Percentiles rank a stretch among this genome's conserved stretches.
Conservation (phyloP, 768 basidiomycete species). For the Mycena galericulata region DNA sequence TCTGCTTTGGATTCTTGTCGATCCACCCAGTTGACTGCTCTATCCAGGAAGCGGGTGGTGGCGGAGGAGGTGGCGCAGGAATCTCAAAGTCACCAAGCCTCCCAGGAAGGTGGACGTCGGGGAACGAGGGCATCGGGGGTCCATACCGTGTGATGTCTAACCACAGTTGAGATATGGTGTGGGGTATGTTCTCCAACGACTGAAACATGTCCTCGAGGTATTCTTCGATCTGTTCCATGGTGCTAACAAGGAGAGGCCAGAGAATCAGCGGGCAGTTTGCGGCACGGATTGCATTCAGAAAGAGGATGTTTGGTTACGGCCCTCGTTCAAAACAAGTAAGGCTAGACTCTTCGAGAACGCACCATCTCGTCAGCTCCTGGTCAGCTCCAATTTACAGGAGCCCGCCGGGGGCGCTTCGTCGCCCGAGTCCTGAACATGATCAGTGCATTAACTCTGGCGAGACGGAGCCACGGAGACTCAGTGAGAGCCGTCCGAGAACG, state of each 20-base stretch:
- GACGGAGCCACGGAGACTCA: too few relatives aligned
- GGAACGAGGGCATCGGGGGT: conserved; percentile 69
- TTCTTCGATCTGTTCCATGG: conserved; percentile 77
- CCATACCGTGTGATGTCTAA: conserved; percentile 86
- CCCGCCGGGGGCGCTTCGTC: too few relatives aligned
- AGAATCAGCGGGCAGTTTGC: too few relatives aligned
- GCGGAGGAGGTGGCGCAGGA: conserved; percentile 73
- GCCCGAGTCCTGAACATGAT: too few relatives aligned
- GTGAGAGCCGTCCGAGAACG: too few relatives aligned
- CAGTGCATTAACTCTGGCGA: too few relatives aligned
- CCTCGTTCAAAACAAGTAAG: too few relatives aligned
- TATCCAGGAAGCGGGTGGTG: conserved; percentile 59
- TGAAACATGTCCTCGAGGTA: conserved; percentile 59
- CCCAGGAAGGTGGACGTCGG: conserved; percentile 66
- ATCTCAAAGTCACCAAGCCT: conserved; percentile 77
- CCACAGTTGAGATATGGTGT: conserved; percentile 72
- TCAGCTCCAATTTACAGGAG: too few relatives aligned
- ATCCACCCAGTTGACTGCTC: conserved; percentile 65
- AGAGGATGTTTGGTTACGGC: too few relatives aligned
- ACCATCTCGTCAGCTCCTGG: too few relatives aligned
- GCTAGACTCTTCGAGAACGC: too few relatives aligned
- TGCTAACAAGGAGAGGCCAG: conserved; percentile 39
- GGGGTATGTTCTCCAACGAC: conserved; percentile 73
- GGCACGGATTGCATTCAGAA: too few relatives aligned
- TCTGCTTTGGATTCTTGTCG: conserved; percentile 70